Base-by-base conservation (phyloP, 805 yeast species). In the Ogataea methanolica region DNA sequence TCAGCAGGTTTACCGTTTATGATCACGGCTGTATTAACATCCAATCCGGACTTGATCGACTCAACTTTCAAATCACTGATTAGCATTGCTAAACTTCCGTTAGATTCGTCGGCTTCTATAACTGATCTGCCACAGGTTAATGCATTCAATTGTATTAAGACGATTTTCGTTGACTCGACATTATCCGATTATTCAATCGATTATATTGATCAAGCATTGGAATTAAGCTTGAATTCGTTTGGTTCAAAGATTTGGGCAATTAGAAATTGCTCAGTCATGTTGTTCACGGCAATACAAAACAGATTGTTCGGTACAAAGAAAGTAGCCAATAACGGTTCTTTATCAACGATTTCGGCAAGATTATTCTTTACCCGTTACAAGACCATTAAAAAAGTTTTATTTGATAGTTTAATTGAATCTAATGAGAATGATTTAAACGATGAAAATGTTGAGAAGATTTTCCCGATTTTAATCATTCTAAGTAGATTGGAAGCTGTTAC, bases 1-100 rank as follows among this genome's bases (percentile, higher is more conserved):
- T 90, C 97, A 1, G 98, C 96, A 2, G 97, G 98, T 0, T 66
- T 94, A 16, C 98, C 98, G 1, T 84, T 71, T 56, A 69, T 92
- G 44, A 72, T 92, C 14, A 77, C 94, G 1, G 94, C 87, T 0
- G 77, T 88, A 16, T 69, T 91, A n/a, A 71, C 80, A 1, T 78
- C 89, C 0, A 41, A 61, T 19, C 53, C 54, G n/a, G 74, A 69
- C 33, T 60, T 83, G 22, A 63, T 86, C 40, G 62, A 66, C 5
- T 48, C 60, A 8, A 78, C 95, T 0, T 77, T 88, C 55, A 65
- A 69, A 0, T 58, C 67, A 36, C 67, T 92, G 11, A 52, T 80
- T 14, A 61, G 60, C 14, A 76, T 90, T 33, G 90, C 95, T 0
- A 54, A 67, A 7, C 47, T 61, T 6, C 82, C 85, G 0, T 70